Conservation (phyloP, 805 yeast species). For the Ogataea nitratoaversa region DNA sequence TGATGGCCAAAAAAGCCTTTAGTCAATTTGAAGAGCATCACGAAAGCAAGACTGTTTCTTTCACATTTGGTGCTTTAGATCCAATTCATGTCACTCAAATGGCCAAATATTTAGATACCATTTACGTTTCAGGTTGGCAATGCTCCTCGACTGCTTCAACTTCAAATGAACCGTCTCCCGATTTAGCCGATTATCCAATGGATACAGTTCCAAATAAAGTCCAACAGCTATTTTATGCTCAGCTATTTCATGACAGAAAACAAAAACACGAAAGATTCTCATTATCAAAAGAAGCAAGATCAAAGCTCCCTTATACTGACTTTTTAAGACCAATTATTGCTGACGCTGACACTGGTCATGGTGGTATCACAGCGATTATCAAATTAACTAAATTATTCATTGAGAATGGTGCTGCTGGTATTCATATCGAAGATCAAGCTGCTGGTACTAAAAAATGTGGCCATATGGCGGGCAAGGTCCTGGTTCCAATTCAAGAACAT, state of each 20-base stretch:
- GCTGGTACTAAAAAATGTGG: constrained; percentile 99
- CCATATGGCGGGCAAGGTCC: constrained; percentile 98
- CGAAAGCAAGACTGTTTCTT: constrained; percentile 66
- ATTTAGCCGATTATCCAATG: constrained; percentile 97
- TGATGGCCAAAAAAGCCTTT: constrained; percentile 80
- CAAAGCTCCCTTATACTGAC: constrained; percentile 71
- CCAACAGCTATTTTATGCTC: constrained; percentile 95
- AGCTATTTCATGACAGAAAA: constrained; percentile 94
- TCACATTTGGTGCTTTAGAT: constrained; percentile 94
- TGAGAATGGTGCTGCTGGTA: constrained; percentile 98
- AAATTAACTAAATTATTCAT: constrained; percentile 93
- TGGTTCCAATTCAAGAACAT: constrained; percentile 97
- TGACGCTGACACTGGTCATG: constrained; percentile 98
- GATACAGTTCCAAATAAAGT: constrained; percentile 99
- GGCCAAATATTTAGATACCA: constrained; percentile 91
- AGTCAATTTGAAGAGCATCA: constrained; percentile 68
- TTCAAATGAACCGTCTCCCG: constrained; percentile 97
- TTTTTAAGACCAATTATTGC: constrained; percentile 93
- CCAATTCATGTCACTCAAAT: constrained; percentile 94
- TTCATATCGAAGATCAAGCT: constrained; percentile 98
- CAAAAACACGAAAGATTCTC: constrained; percentile 81
- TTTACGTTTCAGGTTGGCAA: constrained; percentile 98
- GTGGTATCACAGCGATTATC: constrained; percentile 95
- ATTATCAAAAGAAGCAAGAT: constrained; percentile 59
- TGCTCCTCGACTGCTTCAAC: constrained; percentile 97